Base-by-base conservation (phyloP, 2,329 filamentous ascomycete species). In the Microcera coccophila region DNA sequence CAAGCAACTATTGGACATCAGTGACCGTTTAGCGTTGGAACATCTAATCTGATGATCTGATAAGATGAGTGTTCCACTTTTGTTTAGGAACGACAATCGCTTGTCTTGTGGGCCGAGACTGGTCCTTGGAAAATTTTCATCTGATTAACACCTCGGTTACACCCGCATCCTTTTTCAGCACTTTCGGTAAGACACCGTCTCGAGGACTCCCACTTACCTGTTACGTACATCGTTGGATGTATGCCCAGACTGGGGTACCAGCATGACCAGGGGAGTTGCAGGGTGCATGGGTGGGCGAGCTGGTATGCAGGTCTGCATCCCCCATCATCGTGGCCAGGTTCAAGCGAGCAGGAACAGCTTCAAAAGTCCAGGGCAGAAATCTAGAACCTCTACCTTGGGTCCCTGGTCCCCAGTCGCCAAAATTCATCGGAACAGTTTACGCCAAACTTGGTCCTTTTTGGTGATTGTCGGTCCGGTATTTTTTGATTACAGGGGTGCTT, bases 11-110 rank as follows among this genome's bases (percentile, higher is more conserved):
- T n/a, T n/a, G n/a, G n/a, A n/a, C n/a, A n/a, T n/a, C n/a, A n/a
- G n/a, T n/a, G n/a, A n/a, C n/a, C n/a, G n/a, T n/a, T 26, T 26
- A 12, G 17, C 2, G 36, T 38, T 38, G 39, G 48, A 31, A 45
- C 60, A 67, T 67, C 62, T 69, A 66, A 69, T 69, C 65, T 65
- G 66, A 69, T 69, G 53, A 69, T 69, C 66, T 61, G 66, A 69
- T 69, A 67, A 69, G 66, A 69, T 69, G 58, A 53, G 42, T 17
- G 32, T 28, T 35, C 40, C 49, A 38, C 35, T n/a, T n/a, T n/a
- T n/a, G 22, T 7, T 26, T 7, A 26, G 22, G 22, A 7, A 12
- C 22, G 7, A 7, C 22, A 26, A 7, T 26, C 22, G 22, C 22
- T 26, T 26, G 22, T 12, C 22, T 26, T 7, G 22, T 34, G 11